Base-by-base conservation (phyloP, 768 basidiomycete species). In the Amyloporia xantha region DNA sequence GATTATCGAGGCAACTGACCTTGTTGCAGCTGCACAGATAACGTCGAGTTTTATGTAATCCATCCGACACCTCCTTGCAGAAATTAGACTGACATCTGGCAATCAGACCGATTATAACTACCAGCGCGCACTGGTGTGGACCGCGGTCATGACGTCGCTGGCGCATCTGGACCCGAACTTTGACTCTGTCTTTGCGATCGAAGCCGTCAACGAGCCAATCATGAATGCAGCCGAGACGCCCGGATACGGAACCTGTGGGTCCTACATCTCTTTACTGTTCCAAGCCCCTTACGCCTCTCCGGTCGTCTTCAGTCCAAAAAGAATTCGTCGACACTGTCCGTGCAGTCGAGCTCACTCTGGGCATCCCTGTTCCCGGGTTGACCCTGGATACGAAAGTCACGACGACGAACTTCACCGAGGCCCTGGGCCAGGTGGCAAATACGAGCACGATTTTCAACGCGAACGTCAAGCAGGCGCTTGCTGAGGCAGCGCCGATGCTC, bases 181-280 rank as follows among this genome's bases (percentile, higher is more conserved):
- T 58, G 66, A 56, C 15, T 77, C 70, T 26, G 86, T 84, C 15
- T 81, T 83, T 37, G 70, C 83, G 1, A 82, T 91, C 25, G 76
- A 91, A 55, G 88, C 88, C 1, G 71, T 84, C 23, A 91, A 91
- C 53, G 88, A 91, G 50, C 84, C 84, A 0, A 78, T 86, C 56
- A 84, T 80, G 83, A 67, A 91, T 57, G 84, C 85, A 6, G 59
- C 48, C 15, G 63, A 71, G 52, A 90, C 88, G 1, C 86, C 88
- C 0, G 77, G 72, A 24, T 81, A 84, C 39, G 86, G 86, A 20
- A 69, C 73, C 36, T 91, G 86, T 88, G 60, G 47, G 80, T 59
- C 54, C 25, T 35, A 10, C 42, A 23, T 44, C 27, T 15, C 27
- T 25, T 20, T 10, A 9, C 35, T 19, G 0, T 37, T 20, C 38